These are phyloP conservation scores for Sporisorium iseilematis-ciliati DNA, from an alignment of 1,284 basidiomycete genomes.

Conservation along the genomic window DNA sequence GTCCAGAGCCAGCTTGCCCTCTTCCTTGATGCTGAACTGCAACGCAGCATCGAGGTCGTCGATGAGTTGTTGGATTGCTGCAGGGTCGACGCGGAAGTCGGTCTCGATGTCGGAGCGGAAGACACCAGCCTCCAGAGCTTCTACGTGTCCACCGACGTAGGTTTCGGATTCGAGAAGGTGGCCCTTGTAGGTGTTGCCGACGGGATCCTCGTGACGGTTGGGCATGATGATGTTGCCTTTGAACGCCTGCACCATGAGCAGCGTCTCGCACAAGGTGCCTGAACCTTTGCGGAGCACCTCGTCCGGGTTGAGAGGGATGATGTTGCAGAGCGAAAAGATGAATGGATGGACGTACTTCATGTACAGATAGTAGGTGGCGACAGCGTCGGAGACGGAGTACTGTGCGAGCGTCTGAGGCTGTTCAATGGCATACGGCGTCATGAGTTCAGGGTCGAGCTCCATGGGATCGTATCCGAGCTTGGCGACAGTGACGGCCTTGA, in stretches of 20 bases:
- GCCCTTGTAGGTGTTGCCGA: slow-evolving; percentile 93
- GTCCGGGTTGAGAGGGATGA: slow-evolving; percentile 96
- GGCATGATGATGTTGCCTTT: slow-evolving; percentile 95
- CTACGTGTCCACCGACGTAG: slow-evolving; percentile 98
- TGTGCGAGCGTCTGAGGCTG: slow-evolving; percentile 94
- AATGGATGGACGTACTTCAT: slow-evolving; percentile 99
- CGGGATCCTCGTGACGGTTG: slow-evolving; percentile 92
- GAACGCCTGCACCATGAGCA: slow-evolving; percentile 99
- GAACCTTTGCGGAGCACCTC: slow-evolving; percentile 96
- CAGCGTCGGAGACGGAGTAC: slow-evolving; percentile 99
- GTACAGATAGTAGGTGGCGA: slow-evolving; percentile 98
- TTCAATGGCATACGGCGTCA: slow-evolving; percentile 99
- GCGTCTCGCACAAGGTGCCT: slow-evolving; percentile 95
- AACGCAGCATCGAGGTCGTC: slow-evolving; percentile 92
- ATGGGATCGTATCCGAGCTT: slow-evolving; percentile 98
- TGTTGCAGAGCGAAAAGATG: slow-evolving; percentile 99
- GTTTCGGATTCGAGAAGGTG: slow-evolving; percentile 97
- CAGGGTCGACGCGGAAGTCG: slow-evolving; percentile 93
- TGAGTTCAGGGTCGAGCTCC: slow-evolving; percentile 96
- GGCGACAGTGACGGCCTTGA: slow-evolving; percentile 96
- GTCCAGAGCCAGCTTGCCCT: slow-evolving; percentile 84
- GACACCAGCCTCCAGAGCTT: slow-evolving; percentile 97
- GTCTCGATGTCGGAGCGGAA: slow-evolving; percentile 96
- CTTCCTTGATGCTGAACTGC: slow-evolving; percentile 88
- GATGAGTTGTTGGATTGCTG: slow-evolving; percentile 90